phyloP scores from a whole-genome alignment of 257 asterid genomes.

The Oldenlandia corymbosa region DNA sequence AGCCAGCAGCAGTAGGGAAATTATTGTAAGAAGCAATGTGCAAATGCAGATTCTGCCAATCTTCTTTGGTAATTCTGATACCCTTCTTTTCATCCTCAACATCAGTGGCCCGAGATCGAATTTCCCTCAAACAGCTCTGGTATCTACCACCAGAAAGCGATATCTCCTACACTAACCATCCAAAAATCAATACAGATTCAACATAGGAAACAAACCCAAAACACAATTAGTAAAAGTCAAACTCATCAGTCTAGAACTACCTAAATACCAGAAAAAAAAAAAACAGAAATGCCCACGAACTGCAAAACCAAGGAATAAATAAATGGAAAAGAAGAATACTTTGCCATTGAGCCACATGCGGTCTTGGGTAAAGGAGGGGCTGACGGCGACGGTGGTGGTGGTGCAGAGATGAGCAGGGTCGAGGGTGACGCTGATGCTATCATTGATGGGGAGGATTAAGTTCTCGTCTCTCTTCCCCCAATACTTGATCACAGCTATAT shows the following conservation, averaged over 20 bases:
- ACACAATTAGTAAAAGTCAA: neutral
- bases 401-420: conserved; percentile 97
- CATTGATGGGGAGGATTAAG: conserved; percentile 78
- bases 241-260: neutral
- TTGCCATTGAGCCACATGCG: conserved; percentile 97
- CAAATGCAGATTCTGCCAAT: conserved; percentile 82
- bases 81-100: conserved; percentile 86
- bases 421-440: conserved; percentile 93
- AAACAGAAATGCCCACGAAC: neutral
- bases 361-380: conserved; percentile 62
- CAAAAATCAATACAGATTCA: conserved; percentile 8
- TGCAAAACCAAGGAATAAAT: neutral
- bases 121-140: conserved; percentile 87
- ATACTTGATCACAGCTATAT: conserved; percentile 91
- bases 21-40: conserved; percentile 90
- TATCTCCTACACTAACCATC: conserved; percentile 66
- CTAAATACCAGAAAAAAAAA: conserved; percentile 3
- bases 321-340: conserved; percentile 24
- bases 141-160: conserved; percentile 86
- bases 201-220: neutral
- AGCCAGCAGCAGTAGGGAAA: conserved; percentile 98
- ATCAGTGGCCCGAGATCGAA: conserved; percentile 86
- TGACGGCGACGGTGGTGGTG: conserved; percentile 96
- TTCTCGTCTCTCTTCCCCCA: conserved; percentile 95
- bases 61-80: conserved; percentile 66